Evolutionary conservation across 2,329 filamentous ascomycete species (phyloP).

Genomic region (Apiospora phragmitis): DNA sequence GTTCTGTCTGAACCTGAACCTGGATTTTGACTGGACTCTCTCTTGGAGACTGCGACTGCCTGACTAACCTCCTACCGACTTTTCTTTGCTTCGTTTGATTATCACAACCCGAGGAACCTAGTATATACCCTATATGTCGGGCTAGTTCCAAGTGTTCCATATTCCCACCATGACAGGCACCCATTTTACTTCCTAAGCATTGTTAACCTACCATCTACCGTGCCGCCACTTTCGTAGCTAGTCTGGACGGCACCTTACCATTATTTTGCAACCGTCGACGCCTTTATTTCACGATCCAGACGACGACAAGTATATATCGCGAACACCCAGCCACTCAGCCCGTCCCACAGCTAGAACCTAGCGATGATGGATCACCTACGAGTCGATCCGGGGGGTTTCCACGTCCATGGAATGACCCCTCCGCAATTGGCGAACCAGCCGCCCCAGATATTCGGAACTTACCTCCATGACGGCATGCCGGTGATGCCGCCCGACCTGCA

Average conservation of each 20-base stretch:
- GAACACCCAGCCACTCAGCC: background rate
- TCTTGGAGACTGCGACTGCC: background rate
- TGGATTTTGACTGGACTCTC: background rate
- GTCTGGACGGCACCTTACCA: background rate
- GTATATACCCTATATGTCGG: background rate
- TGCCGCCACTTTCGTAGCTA: slow-evolving; percentile 1
- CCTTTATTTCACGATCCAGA: background rate
- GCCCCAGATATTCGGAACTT: slow-evolving; percentile 69
- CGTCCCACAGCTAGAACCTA: background rate
- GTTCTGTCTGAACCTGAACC: background rate
- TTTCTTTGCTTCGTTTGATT: slow-evolving; percentile 3
- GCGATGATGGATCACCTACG: slow-evolving; percentile 49
- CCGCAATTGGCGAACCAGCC: slow-evolving; percentile 65
- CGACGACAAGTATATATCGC: background rate
- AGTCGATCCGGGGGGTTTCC: slow-evolving; percentile 46
- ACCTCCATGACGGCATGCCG: slow-evolving; percentile 59
- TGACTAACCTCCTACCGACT: background rate
- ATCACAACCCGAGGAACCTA: background rate
- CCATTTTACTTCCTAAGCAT: slow-evolving; percentile 1
- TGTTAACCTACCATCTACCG: slow-evolving; percentile 5
- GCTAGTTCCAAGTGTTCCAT: background rate
- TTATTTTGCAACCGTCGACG: background rate
- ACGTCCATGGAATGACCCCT: slow-evolving; percentile 55
- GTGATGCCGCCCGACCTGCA: slow-evolving; percentile 60
- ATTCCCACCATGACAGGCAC: slow-evolving; percentile 2